Base-by-base conservation (phyloP, 2,329 filamentous ascomycete species). In the Talaromyces sp. region DNA sequence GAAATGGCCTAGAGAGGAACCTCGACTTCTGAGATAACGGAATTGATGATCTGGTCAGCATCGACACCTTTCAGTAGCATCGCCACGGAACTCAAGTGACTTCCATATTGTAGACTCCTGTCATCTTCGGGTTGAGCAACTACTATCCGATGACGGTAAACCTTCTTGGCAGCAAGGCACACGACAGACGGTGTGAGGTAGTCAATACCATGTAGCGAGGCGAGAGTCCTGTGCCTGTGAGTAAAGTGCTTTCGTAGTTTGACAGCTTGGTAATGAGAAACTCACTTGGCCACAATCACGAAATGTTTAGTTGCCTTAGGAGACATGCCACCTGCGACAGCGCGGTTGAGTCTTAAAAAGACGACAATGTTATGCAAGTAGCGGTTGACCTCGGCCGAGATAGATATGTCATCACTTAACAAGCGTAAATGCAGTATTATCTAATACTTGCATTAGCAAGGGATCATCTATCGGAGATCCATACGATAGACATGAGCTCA, bases 91-190 rank as follows among this genome's bases (percentile, higher is more conserved):
- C 84, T 82, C 0, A 90, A 70, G 62, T 90, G 88, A 75, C 94
- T 97, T 0, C 95, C 95, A 88, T 96, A 99, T 75, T 97, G 92
- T 81, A 97, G 85, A 75, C 93, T 97, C 57, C 93, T 84, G 79
- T 98, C 95, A 65, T 88, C 86, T 67, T 87, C 84, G 0, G 91
- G 84, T 1, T 79, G 78, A 0, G 90, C 87, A 63, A 97, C 84
- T 14, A 85, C 78, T 37, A 99, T 87, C 9, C 93, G 88, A 78
- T 99, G 95, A 19, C 90, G 83, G 73, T 96, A 99, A 27, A 96
- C 85, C 79, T 98, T 98, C 67, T 87, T 87, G 1, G 90, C 88
- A 5, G 95, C 95, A 54, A 99, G 82, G 8, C 84, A 87, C 22
- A 97, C 89, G 31, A 98, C 84, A 0, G 92, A 90, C 0, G 95